Evolutionary conservation across 163 green algal species (phyloP).

Genomic region (Volvox carteri): DNA sequence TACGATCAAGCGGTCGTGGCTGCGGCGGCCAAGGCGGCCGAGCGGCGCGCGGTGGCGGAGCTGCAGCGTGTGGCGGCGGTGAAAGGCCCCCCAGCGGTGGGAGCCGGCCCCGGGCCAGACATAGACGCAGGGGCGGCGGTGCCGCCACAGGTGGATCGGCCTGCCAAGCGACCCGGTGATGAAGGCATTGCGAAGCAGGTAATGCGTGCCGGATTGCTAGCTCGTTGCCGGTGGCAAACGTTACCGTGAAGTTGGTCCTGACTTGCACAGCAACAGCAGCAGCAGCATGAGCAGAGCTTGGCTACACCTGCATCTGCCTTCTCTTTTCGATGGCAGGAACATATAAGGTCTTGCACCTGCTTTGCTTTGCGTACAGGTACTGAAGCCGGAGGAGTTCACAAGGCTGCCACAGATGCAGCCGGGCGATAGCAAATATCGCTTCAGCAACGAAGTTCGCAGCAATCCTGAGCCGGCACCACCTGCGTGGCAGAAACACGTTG

Average conservation of each 20-base stretch:
- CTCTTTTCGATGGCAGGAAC: too few relatives aligned
- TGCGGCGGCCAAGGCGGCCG: constrained; percentile 21
- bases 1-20: constrained; percentile 7
- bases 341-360: not conserved
- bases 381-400: constrained; percentile 50
- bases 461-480: constrained; percentile 50
- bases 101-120: not conserved
- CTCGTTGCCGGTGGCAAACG: too few relatives aligned
- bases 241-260: too few relatives aligned
- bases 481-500: constrained; percentile 60
- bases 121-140: not conserved
- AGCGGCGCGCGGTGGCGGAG: not conserved
- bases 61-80: not conserved
- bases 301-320: too few relatives aligned
- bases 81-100: not conserved
- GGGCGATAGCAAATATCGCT: constrained; percentile 45
- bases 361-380: constrained; percentile 28
- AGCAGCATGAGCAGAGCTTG: too few relatives aligned
- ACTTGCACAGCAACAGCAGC: too few relatives aligned
- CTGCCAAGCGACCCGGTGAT: constrained; percentile 56
- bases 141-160: not conserved
- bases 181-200: constrained; percentile 58
- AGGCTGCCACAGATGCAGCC: constrained; percentile 62
- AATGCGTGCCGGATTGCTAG: not conserved
- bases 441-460: constrained; percentile 54